Conservation (phyloP, 202 grass and related monocot species). For the Alloteropsis angusta region DNA sequence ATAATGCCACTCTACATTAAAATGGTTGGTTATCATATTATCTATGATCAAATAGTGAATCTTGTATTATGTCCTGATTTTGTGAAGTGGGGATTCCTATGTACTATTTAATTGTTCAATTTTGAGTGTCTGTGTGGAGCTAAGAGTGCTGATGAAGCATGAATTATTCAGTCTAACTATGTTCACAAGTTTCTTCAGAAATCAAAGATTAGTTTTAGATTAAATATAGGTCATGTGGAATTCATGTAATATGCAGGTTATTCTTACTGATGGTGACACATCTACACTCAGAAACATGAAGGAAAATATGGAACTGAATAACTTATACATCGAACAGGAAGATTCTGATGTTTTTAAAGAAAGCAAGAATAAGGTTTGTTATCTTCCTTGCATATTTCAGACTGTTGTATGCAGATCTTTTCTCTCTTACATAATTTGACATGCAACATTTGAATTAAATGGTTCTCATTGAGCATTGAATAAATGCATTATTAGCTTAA, state of each 20-base stretch:
- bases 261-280: constrained; percentile 81
- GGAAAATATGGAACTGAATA: constrained; percentile 69
- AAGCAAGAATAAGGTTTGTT: constrained; percentile 42
- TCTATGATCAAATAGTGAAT: background rate
- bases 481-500: background rate
- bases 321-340: constrained; percentile 8
- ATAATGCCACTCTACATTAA: background rate
- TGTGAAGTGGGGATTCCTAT: background rate
- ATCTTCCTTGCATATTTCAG: background rate
- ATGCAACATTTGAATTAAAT: background rate
- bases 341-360: background rate
- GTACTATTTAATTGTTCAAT: background rate
- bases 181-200: background rate
- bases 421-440: background rate
- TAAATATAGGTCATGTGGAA: background rate
- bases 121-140: background rate
- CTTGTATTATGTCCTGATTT: background rate
- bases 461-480: background rate
- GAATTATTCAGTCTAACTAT: background rate
- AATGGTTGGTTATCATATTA: background rate
- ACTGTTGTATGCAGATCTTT: background rate
- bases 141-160: background rate
- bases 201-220: constrained; percentile 1
- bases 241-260: constrained; percentile 44
- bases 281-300: constrained; percentile 80